Conservation (phyloP, 2,329 filamentous ascomycete genomes). For the Aspergillus sp. region DNA sequence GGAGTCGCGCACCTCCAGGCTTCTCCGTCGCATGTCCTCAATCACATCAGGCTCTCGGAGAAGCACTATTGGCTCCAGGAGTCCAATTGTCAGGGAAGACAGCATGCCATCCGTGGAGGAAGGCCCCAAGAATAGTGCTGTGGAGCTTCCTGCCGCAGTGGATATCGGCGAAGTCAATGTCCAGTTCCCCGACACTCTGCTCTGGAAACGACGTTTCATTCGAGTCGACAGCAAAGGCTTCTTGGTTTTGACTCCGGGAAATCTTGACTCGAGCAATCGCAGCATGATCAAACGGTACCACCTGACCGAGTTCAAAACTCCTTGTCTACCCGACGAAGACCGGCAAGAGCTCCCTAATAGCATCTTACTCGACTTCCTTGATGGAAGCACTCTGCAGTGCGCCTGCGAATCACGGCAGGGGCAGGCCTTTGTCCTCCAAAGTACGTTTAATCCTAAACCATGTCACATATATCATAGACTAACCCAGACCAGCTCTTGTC, state of each 20-base stretch:
- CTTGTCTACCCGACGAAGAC: constrained; percentile 86
- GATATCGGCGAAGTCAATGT: constrained; percentile 91
- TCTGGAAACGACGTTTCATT: constrained; percentile 94
- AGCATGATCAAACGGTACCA: constrained; percentile 79
- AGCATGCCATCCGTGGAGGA: constrained; percentile 33
- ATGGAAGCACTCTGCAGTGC: constrained; percentile 66
- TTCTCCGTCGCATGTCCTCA: constrained; percentile 70
- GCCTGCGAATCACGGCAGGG: constrained; percentile 63
- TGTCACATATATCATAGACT: constrained; percentile 2
- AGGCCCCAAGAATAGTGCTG: constrained; percentile 19
- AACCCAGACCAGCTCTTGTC: constrained; percentile 42
- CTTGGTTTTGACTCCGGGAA: constrained; percentile 75
- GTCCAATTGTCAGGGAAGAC: constrained; percentile 43
- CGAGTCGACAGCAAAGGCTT: constrained; percentile 83
- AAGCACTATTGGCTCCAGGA: constrained; percentile 46
- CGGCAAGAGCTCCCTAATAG: constrained; percentile 92
- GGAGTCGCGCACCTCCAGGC: constrained; percentile 61
- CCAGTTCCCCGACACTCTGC: constrained; percentile 91
- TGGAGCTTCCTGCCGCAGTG: constrained; percentile 56
- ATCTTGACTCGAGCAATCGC: constrained; percentile 62
- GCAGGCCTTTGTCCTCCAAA: constrained; percentile 56
- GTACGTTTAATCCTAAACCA: constrained; percentile 42
- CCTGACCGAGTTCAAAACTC: constrained; percentile 78
- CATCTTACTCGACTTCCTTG: constrained; percentile 65
- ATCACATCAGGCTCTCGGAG: constrained; percentile 58